A percentile compares a stretch with the other conserved stretches of the same genome.
phyloP scores from a whole-genome alignment of 768 basidiomycete species.

The Phlegmacium glaucopus region DNA sequence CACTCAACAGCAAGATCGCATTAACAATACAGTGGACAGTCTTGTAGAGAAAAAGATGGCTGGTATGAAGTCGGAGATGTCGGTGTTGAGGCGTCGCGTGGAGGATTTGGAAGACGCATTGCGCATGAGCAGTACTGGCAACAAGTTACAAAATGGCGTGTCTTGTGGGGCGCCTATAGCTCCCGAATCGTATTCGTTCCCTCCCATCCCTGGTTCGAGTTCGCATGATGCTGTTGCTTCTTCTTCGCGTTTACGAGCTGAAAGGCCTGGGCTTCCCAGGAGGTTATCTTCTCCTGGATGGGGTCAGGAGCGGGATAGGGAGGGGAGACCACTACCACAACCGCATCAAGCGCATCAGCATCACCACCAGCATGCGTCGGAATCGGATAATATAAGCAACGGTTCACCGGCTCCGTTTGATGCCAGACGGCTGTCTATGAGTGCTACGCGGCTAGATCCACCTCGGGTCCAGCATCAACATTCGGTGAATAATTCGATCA shows the following conservation, averaged over 20 bases:
- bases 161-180: slow-evolving; percentile 7
- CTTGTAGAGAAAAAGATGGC: slow-evolving; percentile 61
- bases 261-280: slow-evolving; percentile 26
- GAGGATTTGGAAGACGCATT: slow-evolving; percentile 64
- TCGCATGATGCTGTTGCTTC: slow-evolving; percentile 15
- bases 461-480: slow-evolving; percentile 24
- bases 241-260: slow-evolving; percentile 27
- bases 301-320: slow-evolving; percentile 28
- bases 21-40: slow-evolving; percentile 55
- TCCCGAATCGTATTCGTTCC: slow-evolving; percentile 42
- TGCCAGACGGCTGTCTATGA: slow-evolving; percentile 45
- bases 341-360: neutral
- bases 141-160: slow-evolving; percentile 15
- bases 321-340: slow-evolving; percentile 6
- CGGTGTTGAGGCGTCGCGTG: slow-evolving; percentile 54
- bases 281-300: slow-evolving; percentile 40
- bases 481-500: slow-evolving; percentile 12
- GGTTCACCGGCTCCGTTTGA: slow-evolving; percentile 51
- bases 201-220: slow-evolving; percentile 24
- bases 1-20: slow-evolving; percentile 59
- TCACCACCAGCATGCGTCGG: slow-evolving; percentile 24
- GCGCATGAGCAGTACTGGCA: slow-evolving; percentile 11
- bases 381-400: slow-evolving; percentile 31
- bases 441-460: slow-evolving; percentile 48
- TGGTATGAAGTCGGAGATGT: slow-evolving; percentile 59